These are phyloP conservation scores for Paraphaeosphaeria minitans DNA, from an alignment of 2,329 filamentous ascomycete genomes.

Conservation along the genomic window DNA sequence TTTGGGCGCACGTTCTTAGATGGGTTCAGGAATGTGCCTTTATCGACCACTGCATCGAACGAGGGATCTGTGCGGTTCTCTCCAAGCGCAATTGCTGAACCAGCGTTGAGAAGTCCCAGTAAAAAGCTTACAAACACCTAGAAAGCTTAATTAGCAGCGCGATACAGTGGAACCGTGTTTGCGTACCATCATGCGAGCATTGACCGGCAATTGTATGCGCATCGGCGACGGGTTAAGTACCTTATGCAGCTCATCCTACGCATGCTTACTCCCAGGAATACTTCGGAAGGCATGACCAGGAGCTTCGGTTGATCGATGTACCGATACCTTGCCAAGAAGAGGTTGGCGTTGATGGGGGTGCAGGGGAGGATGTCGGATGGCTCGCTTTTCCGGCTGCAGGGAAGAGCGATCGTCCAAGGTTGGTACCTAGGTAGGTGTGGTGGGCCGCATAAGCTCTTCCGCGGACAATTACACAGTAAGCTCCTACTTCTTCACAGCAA, in stretches of 20 bases:
- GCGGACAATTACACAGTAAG: background rate
- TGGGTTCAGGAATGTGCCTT: conserved; percentile 21
- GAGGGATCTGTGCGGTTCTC: conserved; percentile 13
- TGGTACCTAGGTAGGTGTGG: no score
- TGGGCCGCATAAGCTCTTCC: background rate
- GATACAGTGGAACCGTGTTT: background rate
- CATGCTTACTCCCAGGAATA: background rate
- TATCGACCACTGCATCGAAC: conserved; percentile 17
- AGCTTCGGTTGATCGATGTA: conserved; percentile 11
- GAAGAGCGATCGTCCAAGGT: background rate
- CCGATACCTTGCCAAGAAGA: conserved; percentile 11
- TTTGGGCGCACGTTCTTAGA: conserved; percentile 21
- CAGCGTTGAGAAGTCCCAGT: background rate
- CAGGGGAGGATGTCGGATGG: conserved; percentile 1
- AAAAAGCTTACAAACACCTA: background rate
- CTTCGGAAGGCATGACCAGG: background rate
- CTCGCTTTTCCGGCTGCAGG: background rate
- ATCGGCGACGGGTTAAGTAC: conserved; percentile 8
- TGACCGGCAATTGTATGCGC: background rate
- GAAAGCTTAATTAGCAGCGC: background rate
- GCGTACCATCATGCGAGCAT: conserved; percentile 11
- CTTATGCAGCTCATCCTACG: conserved; percentile 1
- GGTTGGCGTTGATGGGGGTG: conserved; percentile 5
- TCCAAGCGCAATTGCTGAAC: conserved; percentile 5
- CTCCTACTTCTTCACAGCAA: background rate